Conservation (phyloP, 106 monocot genomes). For the Chionographis japonica region DNA sequence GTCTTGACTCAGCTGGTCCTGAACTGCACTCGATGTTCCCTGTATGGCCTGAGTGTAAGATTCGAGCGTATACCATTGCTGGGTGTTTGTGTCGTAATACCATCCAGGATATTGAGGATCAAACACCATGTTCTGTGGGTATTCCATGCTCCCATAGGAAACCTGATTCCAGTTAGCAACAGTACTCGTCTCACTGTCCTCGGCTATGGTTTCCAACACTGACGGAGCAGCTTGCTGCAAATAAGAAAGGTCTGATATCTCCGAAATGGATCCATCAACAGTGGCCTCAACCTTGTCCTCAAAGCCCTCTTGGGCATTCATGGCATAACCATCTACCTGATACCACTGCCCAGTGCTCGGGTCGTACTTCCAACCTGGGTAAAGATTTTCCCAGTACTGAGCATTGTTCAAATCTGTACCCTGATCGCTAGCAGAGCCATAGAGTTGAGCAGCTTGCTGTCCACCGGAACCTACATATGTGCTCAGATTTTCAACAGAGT, state of each 20-base stretch:
- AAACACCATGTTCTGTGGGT: constrained; percentile 94
- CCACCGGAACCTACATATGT: constrained; percentile 10
- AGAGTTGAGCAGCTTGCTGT: constrained; percentile 10
- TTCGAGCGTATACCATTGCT: constrained; percentile 77
- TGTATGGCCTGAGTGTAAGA: constrained; percentile 52
- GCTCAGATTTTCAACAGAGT: constrained; percentile 15
- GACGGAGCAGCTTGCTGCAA: constrained; percentile 44
- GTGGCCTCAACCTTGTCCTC: not conserved
- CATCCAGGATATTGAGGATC: constrained; percentile 91
- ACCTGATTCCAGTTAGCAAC: constrained; percentile 29
- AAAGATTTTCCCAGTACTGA: constrained; percentile 75
- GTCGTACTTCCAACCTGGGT: constrained; percentile 95
- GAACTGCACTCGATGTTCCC: constrained; percentile 11
- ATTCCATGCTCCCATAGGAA: constrained; percentile 35
- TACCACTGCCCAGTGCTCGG: constrained; percentile 48
- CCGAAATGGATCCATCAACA: constrained; percentile 12
- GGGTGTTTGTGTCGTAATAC: constrained; percentile 87
- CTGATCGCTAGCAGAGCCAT: constrained; percentile 12
- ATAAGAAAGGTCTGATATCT: constrained; percentile 36
- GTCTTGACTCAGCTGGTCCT: constrained; percentile 17
- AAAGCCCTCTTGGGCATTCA: constrained; percentile 7
- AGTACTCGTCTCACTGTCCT: constrained; percentile 21
- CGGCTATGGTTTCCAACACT: constrained; percentile 44
- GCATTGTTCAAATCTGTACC: constrained; percentile 29
- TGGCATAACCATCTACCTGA: constrained; percentile 45